These are phyloP conservation scores for Pestalotiopsis sp. DNA, from an alignment of 2,329 filamentous ascomycete species.

Conservation along the genomic window DNA sequence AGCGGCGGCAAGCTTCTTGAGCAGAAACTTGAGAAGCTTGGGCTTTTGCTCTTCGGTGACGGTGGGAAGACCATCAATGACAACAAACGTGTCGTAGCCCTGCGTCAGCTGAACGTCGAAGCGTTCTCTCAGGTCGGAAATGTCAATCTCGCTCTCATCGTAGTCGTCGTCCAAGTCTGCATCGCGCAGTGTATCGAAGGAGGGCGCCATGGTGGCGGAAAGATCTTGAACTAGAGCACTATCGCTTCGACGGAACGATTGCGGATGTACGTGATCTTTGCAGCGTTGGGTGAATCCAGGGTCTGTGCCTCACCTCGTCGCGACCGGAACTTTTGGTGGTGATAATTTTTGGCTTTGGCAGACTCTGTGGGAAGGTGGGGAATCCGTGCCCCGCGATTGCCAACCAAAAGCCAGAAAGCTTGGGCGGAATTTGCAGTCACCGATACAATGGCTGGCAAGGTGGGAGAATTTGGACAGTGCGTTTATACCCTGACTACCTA, in stretches of 20 bases:
- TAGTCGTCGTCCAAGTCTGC: conserved; percentile 87
- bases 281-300: neutral
- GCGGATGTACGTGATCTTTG: neutral
- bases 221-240: too few species aligned
- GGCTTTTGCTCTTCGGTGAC: conserved; percentile 89
- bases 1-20: conserved; percentile 85
- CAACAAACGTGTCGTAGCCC: conserved; percentile 94
- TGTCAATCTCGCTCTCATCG: conserved; percentile 92
- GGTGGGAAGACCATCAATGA: conserved; percentile 89
- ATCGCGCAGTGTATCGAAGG: conserved; percentile 90
- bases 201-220: conserved; percentile 78
- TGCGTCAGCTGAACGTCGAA: conserved; percentile 96
- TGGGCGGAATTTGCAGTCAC: neutral
- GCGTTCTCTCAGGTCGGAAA: conserved; percentile 90
- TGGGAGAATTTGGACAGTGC: neutral
- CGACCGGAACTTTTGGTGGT: conserved; percentile 3
- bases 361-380: conserved; percentile 13
- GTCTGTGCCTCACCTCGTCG: neutral
- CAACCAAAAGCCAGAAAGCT: conserved; percentile 5
- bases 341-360: conserved; percentile 10
- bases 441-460: neutral
- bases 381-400: conserved; percentile 12
- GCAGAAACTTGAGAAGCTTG: conserved; percentile 93
- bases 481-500: neutral
- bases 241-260: neutral